These are phyloP conservation scores for Malus fusca DNA, from an alignment of 306 rosid species.

Conservation along the genomic window DNA sequence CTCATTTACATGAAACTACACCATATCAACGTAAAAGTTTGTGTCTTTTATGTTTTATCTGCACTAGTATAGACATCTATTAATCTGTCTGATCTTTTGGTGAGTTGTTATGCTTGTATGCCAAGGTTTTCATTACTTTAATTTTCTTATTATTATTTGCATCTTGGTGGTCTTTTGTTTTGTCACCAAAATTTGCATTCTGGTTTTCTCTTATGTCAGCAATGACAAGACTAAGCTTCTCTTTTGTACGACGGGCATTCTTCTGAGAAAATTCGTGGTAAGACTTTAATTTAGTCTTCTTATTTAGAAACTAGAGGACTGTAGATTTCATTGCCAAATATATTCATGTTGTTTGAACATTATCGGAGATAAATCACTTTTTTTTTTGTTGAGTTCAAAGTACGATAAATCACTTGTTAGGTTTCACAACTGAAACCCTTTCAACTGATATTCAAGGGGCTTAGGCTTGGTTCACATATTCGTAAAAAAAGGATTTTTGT, in stretches of 20 bases:
- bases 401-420: not conserved
- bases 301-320: not conserved
- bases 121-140: not conserved
- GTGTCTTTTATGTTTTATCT: not conserved
- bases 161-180: not conserved
- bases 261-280: slow-evolving; percentile 83
- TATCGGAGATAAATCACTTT: not conserved
- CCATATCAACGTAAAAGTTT: not conserved
- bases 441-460: not conserved
- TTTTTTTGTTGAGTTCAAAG: too few species aligned
- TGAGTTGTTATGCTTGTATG: not conserved
- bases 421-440: not conserved
- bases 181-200: not conserved
- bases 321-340: not conserved
- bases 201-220: slow-evolving; percentile 35
- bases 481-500: not conserved
- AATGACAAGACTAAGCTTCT: slow-evolving; percentile 83
- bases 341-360: not conserved
- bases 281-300: slow-evolving; percentile 12
- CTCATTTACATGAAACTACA: not conserved
- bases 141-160: not conserved
- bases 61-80: not conserved
- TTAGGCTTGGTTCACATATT: not conserved
- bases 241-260: slow-evolving; percentile 92
- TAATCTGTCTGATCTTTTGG: not conserved